Percentiles rank a stretch among this genome's conserved stretches.
Evolutionary conservation across 208 protist species (phyloP).

Genomic region (Sergeia podlipaevii): DNA sequence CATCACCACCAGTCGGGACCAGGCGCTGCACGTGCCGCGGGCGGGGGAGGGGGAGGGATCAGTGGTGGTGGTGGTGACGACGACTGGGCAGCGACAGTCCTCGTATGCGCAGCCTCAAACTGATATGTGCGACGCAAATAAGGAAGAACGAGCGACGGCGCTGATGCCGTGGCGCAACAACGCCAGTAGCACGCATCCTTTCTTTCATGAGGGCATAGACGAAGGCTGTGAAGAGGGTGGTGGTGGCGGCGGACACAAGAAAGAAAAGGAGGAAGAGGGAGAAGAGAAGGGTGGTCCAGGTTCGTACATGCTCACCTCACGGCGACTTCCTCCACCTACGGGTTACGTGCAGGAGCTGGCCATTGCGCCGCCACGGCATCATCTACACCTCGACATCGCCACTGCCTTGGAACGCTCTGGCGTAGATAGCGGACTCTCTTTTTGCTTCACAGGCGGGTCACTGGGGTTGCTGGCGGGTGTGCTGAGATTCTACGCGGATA

Average conservation of each 20-base stretch:
- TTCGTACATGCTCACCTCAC: too few species aligned
- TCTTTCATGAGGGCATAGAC: too few species aligned
- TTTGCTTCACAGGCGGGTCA: conserved; percentile 49
- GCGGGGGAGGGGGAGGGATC: neutral
- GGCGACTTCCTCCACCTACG: too few species aligned
- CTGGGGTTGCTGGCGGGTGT: conserved; percentile 55
- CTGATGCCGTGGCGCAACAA: too few species aligned
- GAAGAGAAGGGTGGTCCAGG: too few species aligned
- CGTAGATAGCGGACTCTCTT: conserved; percentile 28
- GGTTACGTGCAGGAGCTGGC: conserved; percentile 40
- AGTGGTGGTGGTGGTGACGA: neutral
- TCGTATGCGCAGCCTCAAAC: conserved; percentile 9
- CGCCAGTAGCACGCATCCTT: too few species aligned
- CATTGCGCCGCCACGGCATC: conserved; percentile 33
- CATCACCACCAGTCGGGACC: conserved; percentile 30
- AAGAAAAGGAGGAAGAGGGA: too few species aligned
- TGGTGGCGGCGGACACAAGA: too few species aligned
- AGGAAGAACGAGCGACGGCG: too few species aligned
- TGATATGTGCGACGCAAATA: conserved; percentile 30
- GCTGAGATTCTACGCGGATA: conserved; percentile 36
- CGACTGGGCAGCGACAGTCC: neutral
- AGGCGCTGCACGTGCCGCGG: conserved; percentile 1
- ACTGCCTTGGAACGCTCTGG: conserved; percentile 15
- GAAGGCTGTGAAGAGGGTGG: too few species aligned
- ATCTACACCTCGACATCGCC: conserved; percentile 12